Percentiles rank a stretch among this genome's conserved stretches.
phyloP scores from a whole-genome alignment of 495 filamentous ascomycete genomes.

The Neurospora sp. region DNA sequence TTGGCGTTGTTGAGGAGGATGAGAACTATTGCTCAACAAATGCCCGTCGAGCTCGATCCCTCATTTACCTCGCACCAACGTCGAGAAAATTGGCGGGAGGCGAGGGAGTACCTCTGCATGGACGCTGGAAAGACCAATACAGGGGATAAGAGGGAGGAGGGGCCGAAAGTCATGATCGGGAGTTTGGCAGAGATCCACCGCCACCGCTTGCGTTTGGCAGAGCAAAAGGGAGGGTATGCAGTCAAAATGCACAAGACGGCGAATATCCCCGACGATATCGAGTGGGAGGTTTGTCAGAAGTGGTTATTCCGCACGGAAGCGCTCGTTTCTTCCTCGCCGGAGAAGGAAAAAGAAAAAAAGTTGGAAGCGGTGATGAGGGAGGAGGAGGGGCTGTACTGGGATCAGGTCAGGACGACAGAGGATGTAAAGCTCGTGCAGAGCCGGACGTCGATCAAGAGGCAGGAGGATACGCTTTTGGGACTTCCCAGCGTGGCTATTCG shows the following conservation, averaged over 20 bases:
- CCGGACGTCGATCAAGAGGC: constrained; percentile 23
- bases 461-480: constrained; percentile 8
- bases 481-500: neutral
- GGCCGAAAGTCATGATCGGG: constrained; percentile 16
- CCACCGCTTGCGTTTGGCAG: neutral
- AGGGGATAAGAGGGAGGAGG: too few relatives aligned
- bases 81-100: neutral
- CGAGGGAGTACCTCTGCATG: neutral
- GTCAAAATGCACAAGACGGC: constrained; percentile 13
- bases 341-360: too few relatives aligned
- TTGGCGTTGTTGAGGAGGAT: neutral
- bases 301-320: constrained; percentile 27
- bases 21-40: neutral
- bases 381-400: constrained; percentile 18
- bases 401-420: constrained; percentile 8
- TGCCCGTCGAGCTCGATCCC: neutral
- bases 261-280: neutral
- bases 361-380: too few relatives aligned
- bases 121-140: too few relatives aligned
- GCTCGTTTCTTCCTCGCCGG: too few relatives aligned
- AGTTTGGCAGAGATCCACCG: constrained; percentile 25
- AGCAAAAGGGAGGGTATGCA: neutral
- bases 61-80: neutral
- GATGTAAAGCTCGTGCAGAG: constrained; percentile 26
- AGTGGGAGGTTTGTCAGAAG: constrained; percentile 28